Conservation (phyloP, 805 yeast genomes). For the Saccharomycopsis javanensis region DNA sequence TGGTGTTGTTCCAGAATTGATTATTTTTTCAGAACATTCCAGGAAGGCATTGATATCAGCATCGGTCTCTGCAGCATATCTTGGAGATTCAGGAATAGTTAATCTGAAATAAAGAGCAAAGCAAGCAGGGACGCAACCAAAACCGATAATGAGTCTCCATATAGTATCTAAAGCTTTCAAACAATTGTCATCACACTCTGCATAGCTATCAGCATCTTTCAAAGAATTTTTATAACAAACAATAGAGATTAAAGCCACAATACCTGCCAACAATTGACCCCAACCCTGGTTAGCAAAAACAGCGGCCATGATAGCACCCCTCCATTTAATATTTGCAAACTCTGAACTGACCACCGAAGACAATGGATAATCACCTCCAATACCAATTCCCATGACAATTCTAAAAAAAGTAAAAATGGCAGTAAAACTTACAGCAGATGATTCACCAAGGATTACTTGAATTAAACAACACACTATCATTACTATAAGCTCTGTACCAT, state of each 20-base stretch:
- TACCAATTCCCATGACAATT: conserved; percentile 90
- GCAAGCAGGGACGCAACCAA: conserved; percentile 84
- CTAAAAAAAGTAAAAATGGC: conserved; percentile 72
- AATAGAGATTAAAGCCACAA: conserved; percentile 67
- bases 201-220: conserved; percentile 41
- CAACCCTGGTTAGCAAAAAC: conserved; percentile 96
- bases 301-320: conserved; percentile 97
- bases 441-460: conserved; percentile 64
- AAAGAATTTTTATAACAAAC: conserved; percentile 65
- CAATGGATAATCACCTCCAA: conserved; percentile 94
- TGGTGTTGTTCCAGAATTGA: conserved; percentile 45
- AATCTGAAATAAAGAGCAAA: conserved; percentile 83
- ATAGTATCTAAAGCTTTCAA: conserved; percentile 75
- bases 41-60: conserved; percentile 50
- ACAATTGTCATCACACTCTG: conserved; percentile 60
- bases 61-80: conserved; percentile 73
- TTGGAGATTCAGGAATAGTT: conserved; percentile 91
- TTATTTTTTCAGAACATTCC: conserved; percentile 40
- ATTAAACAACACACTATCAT: conserved; percentile 73
- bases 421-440: conserved; percentile 63
- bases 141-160: conserved; percentile 89
- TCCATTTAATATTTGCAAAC: conserved; percentile 89
- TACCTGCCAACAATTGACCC: conserved; percentile 86
- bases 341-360: conserved; percentile 87
- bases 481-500: conserved; percentile 78